phyloP scores from a whole-genome alignment of 352 stramenopile genomes.

The Thalassiosira livingstoniorum region DNA sequence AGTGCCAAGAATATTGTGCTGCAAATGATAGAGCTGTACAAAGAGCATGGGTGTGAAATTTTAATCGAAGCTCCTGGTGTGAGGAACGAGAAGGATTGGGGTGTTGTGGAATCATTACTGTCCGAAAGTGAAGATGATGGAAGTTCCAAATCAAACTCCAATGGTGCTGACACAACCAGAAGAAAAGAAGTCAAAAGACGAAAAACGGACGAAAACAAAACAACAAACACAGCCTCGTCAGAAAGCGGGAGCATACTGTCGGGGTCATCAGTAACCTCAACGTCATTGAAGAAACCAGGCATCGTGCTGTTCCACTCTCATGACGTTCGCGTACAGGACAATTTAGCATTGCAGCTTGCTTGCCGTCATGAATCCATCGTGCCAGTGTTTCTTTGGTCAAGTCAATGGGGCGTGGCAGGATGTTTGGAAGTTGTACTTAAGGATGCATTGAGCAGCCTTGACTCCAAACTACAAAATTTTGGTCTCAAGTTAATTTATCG shows the following conservation, averaged over 20 bases:
- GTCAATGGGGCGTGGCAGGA: constrained; percentile 38
- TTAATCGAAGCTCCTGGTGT: constrained; percentile 68
- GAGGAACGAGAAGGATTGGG: constrained; percentile 63
- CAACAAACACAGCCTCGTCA: constrained; percentile 3
- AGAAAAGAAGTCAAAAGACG: neutral
- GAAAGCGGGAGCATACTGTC: neutral
- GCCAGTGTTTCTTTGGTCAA: constrained; percentile 57
- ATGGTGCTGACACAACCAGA: neutral
- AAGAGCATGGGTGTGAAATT: constrained; percentile 47
- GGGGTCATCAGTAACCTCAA: neutral
- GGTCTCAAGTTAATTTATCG: constrained; percentile 46
- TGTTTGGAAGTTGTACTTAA: constrained; percentile 53
- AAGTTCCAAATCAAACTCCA: neutral
- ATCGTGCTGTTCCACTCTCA: constrained; percentile 57
- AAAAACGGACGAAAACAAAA: neutral
- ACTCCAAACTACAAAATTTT: constrained; percentile 31
- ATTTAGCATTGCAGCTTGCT: constrained; percentile 37
- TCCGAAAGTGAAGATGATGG: neutral
- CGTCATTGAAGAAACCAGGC: neutral
- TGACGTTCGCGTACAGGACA: constrained; percentile 62
- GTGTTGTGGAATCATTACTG: constrained; percentile 38
- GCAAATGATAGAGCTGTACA: constrained; percentile 63
- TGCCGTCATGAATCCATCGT: constrained; percentile 35
- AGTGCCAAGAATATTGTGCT: constrained; percentile 45
- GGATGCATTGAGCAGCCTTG: constrained; percentile 38